Base-by-base conservation (phyloP, 352 stramenopile species). In the Paralagenidium karlingii region DNA sequence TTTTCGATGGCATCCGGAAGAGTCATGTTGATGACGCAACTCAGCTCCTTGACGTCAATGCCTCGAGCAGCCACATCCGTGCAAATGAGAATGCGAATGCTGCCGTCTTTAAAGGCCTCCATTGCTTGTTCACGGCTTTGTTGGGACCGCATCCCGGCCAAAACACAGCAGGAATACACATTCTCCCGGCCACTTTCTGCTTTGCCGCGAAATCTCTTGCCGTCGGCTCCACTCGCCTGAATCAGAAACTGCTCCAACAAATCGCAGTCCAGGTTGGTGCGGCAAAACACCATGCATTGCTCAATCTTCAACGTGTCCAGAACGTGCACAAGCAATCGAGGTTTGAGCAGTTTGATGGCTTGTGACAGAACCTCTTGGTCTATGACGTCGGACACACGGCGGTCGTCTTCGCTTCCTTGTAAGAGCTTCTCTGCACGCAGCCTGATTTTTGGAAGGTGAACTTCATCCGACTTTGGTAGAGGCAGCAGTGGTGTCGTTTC, bases 81-180 rank as follows among this genome's bases (percentile, higher is more conserved):
- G 4, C 93, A 93, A 28, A 99, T 96, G 32, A 98, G 58, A 27
- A 98, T 69, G 53, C 93, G 88, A 51, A 98, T 84, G 22, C 78
- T 74, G 40, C 94, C 94, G 9, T 96, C 75, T 26, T 94, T 82
- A 77, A 99, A 99, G 3, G 92, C 90, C 53, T 96, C 87, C 59
- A 99, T 94, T 20, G 94, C 99, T n/a, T 87, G 82, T 58, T 99
- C 95, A 53, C 96, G 92, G 70, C 98, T 94, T 47, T 95, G 90
- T 55, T 96, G 84, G 8, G 47, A 49, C 9, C 58, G 52, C 53
- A 52, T 51, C 10, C 64, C 64, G 15, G 53, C 66, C 15, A 82
- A n/a, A 20, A 81, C 59, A 29, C 42, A 43, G 45, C 53, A 76
- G 29, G 34, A 45, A 48, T 68, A 81, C n/a, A 27, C 20, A 31